These are phyloP conservation scores for Ophiostoma himal-ulmi DNA, from an alignment of 2,329 filamentous ascomycete genomes.

Conservation along the genomic window DNA sequence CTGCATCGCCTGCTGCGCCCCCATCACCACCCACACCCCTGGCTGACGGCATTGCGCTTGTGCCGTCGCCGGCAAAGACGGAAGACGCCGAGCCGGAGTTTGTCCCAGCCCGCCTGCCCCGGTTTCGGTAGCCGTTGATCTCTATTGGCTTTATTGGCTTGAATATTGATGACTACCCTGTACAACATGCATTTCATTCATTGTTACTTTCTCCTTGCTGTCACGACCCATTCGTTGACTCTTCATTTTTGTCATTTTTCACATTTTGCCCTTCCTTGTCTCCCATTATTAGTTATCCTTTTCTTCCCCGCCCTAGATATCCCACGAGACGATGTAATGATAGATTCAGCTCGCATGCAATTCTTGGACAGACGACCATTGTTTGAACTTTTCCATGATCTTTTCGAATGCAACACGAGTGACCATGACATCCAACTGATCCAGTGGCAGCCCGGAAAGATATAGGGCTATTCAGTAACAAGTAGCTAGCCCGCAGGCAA, in stretches of 20 bases:
- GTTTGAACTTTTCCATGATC: too few relatives aligned
- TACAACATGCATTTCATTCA: background rate
- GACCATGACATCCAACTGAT: too few relatives aligned
- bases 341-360: background rate
- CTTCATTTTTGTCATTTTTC: background rate
- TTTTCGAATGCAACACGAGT: too few relatives aligned
- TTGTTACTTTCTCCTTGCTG: background rate
- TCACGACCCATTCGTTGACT: background rate
- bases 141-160: too few relatives aligned
- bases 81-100: constrained; percentile 34
- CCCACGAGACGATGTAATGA: constrained; percentile 3
- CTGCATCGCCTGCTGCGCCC: background rate
- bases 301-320: background rate
- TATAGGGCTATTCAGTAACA: background rate
- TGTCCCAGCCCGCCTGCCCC: constrained; percentile 54
- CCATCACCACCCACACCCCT: background rate
- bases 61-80: background rate
- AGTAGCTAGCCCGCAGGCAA: background rate
- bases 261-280: background rate
- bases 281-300: background rate
- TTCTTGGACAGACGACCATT: background rate
- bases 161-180: background rate
- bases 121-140: constrained; percentile 35
- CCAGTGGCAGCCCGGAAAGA: too few relatives aligned
- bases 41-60: background rate